Evolutionary conservation across 768 basidiomycete genomes (phyloP).

Genomic region (Botryobasidium botryosum): DNA sequence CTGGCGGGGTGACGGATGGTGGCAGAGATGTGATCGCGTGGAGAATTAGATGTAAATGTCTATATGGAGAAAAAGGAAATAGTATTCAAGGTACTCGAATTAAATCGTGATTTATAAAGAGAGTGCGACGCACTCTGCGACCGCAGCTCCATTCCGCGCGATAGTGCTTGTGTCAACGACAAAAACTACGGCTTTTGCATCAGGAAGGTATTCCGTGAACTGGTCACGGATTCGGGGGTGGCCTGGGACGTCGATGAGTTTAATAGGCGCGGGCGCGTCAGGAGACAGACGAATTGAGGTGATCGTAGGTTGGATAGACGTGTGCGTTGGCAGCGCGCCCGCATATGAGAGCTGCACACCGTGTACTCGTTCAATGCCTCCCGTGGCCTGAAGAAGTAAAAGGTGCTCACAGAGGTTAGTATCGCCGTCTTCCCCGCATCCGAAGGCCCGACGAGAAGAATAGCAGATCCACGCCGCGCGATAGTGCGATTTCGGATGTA

Average conservation of each 20-base stretch:
- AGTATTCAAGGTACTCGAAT: slow-evolving; percentile 1
- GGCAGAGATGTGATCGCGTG: slow-evolving; percentile 56
- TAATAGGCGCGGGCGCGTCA: slow-evolving; percentile 17
- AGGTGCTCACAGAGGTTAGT: slow-evolving; percentile 40
- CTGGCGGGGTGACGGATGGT: slow-evolving; percentile 44
- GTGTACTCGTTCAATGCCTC: slow-evolving; percentile 5
- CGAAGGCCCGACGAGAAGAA: slow-evolving; percentile 60
- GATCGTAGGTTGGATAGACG: slow-evolving; percentile 60
- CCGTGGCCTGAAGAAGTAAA: background rate
- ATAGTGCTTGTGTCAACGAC: slow-evolving; percentile 67
- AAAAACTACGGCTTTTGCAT: slow-evolving; percentile 53
- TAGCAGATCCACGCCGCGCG: slow-evolving; percentile 14
- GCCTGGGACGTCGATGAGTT: slow-evolving; percentile 61
- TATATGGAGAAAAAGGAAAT: slow-evolving; percentile 17
- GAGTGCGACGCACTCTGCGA: slow-evolving; percentile 55
- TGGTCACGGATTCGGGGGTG: slow-evolving; percentile 66
- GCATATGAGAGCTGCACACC: slow-evolving; percentile 43
- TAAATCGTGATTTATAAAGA: background rate
- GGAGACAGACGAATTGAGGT: slow-evolving; percentile 23
- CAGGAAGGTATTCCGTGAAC: slow-evolving; percentile 44
- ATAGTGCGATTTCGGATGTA: too few species aligned
- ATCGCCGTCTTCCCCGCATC: slow-evolving; percentile 75
- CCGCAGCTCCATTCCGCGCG: slow-evolving; percentile 52
- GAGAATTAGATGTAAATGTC: slow-evolving; percentile 57
- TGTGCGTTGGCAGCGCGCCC: slow-evolving; percentile 48